phyloP scores from a whole-genome alignment of 164 flowering plant genomes.

The Chimonanthus salicifolius region DNA sequence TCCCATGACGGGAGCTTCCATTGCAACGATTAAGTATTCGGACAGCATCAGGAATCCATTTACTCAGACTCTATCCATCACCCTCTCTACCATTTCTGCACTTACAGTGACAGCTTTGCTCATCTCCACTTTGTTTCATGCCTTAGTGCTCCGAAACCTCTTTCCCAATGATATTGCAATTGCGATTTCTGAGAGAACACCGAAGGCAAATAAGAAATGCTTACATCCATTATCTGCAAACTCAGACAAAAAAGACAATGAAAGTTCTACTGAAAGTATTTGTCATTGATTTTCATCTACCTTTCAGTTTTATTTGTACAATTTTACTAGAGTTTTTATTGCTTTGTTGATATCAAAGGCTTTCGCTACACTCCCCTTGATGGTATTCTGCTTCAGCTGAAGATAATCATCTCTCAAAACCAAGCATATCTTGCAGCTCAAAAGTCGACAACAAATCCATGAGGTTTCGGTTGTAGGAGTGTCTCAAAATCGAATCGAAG shows the following conservation, averaged over 20 bases:
- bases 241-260: slow-evolving; percentile 12
- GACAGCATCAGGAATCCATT: slow-evolving; percentile 35
- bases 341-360: too few species aligned
- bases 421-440: too few species aligned
- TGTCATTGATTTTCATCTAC: too few species aligned
- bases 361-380: too few species aligned
- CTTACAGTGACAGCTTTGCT: slow-evolving; percentile 54
- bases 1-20: slow-evolving; percentile 74
- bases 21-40: slow-evolving; percentile 64
- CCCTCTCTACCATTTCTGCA: slow-evolving; percentile 44
- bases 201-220: slow-evolving; percentile 38
- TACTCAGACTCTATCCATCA: slow-evolving; percentile 37
- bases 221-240: slow-evolving; percentile 32
- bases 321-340: too few species aligned
- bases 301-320: too few species aligned
- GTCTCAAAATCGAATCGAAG: too few species aligned
- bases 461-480: too few species aligned
- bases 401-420: too few species aligned
- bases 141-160: slow-evolving; percentile 64
- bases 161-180: slow-evolving; percentile 88
- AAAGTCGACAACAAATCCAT: too few species aligned
- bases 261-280: slow-evolving; percentile 10
- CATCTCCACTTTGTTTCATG: slow-evolving; percentile 56
- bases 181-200: slow-evolving; percentile 53
- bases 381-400: too few species aligned